phyloP scores from a whole-genome alignment of 805 yeast genomes.

The Teunomyces stri region DNA sequence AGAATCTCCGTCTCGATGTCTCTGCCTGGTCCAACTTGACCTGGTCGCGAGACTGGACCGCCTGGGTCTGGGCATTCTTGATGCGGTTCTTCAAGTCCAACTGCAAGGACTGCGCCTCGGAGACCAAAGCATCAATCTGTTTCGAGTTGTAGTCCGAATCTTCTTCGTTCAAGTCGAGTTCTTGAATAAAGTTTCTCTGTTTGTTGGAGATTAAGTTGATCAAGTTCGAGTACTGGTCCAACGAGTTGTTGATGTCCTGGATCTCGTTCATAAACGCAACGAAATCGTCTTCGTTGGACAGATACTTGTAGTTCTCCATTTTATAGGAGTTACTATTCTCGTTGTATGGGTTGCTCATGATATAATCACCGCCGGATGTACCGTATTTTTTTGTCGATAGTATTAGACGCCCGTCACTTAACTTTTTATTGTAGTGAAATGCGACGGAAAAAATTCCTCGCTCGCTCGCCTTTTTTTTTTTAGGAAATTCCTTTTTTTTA shows the following conservation, averaged over 20 bases:
- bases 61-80: constrained; percentile 69
- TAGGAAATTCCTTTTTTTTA: neutral
- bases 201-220: constrained; percentile 39
- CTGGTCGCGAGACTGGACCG: constrained; percentile 56
- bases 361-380: neutral
- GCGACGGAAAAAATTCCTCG: constrained; percentile 1
- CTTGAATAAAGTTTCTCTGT: constrained; percentile 41
- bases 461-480: neutral
- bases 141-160: constrained; percentile 62
- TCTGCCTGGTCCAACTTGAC: constrained; percentile 91
- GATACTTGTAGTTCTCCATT: constrained; percentile 23
- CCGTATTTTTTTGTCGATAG: neutral
- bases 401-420: constrained; percentile 3
- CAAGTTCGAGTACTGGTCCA: constrained; percentile 40
- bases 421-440: neutral
- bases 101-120: constrained; percentile 79
- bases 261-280: constrained; percentile 45
- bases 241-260: constrained; percentile 42
- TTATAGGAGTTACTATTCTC: constrained; percentile 18
- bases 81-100: constrained; percentile 70
- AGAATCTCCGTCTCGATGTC: constrained; percentile 78
- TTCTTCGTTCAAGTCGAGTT: constrained; percentile 39
- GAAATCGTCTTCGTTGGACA: constrained; percentile 38
- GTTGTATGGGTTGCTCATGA: constrained; percentile 38
- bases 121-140: constrained; percentile 72